Evolutionary conservation across 2,329 filamentous ascomycete species (phyloP).

Genomic region (Stylonectria norvegica): DNA sequence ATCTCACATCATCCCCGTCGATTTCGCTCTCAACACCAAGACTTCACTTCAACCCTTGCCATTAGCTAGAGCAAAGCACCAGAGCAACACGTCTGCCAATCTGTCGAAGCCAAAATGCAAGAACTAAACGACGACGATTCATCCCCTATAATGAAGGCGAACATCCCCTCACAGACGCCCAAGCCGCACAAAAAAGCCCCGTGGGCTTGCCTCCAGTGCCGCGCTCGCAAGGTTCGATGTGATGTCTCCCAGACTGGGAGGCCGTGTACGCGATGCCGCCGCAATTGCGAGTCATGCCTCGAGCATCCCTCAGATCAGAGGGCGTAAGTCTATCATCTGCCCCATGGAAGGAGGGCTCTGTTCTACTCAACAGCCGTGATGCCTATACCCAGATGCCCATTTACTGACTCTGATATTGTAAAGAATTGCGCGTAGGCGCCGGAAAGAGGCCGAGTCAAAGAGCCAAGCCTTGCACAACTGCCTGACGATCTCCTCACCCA

Average conservation of each 20-base stretch:
- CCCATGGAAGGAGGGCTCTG: too few relatives aligned
- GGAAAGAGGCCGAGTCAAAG: not conserved
- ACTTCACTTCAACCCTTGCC: too few relatives aligned
- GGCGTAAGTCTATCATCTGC: not conserved
- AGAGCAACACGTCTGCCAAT: too few relatives aligned
- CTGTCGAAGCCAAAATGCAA: too few relatives aligned
- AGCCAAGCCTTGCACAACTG: not conserved
- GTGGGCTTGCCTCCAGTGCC: not conserved
- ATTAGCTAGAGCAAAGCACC: too few relatives aligned
- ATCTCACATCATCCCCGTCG: too few relatives aligned
- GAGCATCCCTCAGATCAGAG: not conserved
- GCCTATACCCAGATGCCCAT: too few relatives aligned
- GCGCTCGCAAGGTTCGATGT: not conserved
- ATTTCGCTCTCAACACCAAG: too few relatives aligned
- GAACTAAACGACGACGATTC: too few relatives aligned
- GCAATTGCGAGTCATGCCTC: not conserved
- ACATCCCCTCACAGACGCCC: too few relatives aligned
- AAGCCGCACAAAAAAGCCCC: not conserved
- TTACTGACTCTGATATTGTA: not conserved
- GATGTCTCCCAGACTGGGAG: not conserved
- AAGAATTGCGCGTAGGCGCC: not conserved
- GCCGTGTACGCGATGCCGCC: not conserved
- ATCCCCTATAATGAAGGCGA: too few relatives aligned
- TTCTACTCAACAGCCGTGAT: too few relatives aligned
- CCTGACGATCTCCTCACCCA: not conserved